phyloP scores from a whole-genome alignment of 805 yeast species.

The Sugiyamaella smithiae region DNA sequence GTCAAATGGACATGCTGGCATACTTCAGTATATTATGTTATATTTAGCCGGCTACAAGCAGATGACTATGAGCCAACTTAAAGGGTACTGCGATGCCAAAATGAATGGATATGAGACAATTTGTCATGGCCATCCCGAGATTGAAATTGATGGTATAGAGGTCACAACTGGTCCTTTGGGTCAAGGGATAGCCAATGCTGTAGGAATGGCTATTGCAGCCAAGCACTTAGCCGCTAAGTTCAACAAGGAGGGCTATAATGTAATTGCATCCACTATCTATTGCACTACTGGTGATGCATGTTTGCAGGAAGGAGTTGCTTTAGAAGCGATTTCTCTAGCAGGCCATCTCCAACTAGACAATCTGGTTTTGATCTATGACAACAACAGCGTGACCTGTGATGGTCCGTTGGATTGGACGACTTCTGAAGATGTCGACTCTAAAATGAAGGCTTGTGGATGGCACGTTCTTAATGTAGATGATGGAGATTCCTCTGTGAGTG shows the following conservation, averaged over 20 bases:
- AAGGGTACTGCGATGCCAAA: conserved; percentile 34
- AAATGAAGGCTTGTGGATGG: conserved; percentile 39
- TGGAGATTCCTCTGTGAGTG: conserved; percentile 35
- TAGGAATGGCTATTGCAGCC: conserved; percentile 41
- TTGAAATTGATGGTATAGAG: conserved; percentile 38
- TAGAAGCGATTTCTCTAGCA: conserved; percentile 41
- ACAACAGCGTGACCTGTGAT: conserved; percentile 41
- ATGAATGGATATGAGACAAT: conserved; percentile 21
- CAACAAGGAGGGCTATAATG: conserved; percentile 35
- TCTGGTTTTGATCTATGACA: conserved; percentile 38
- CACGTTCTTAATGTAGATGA: conserved; percentile 37
- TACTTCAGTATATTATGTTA: conserved; percentile 34
- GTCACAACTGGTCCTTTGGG: conserved; percentile 43
- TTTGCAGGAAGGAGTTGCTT: conserved; percentile 41
- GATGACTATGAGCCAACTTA: conserved; percentile 37
- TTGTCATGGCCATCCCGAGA: conserved; percentile 44
- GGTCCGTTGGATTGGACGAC: conserved; percentile 37
- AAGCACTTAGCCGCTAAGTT: conserved; percentile 37
- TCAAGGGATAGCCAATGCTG: conserved; percentile 43
- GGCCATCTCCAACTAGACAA: conserved; percentile 40
- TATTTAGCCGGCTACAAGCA: conserved; percentile 39
- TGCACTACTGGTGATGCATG: conserved; percentile 43
- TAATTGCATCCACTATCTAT: conserved; percentile 35
- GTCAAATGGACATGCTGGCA: conserved; percentile 40
- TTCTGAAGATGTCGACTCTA: conserved; percentile 37